Evolutionary conservation across 441 rosid genomes (phyloP).

Genomic region (Syzygium malaccense): DNA sequence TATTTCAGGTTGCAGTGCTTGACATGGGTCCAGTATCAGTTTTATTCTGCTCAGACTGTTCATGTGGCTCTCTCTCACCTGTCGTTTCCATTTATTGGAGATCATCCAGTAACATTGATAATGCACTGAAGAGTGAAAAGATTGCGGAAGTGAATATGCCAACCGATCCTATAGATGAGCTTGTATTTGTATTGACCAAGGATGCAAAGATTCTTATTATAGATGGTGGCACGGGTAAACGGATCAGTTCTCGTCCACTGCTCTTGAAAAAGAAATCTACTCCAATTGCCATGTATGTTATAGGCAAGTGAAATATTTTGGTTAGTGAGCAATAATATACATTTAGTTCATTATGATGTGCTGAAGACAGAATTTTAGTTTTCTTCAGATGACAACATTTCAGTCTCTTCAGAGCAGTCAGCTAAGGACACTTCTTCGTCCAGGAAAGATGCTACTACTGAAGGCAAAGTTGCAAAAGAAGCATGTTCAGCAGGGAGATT

Average conservation of each 20-base stretch:
- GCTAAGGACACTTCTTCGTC: slow-evolving; percentile 11
- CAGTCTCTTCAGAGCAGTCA: slow-evolving; percentile 16
- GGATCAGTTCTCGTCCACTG: slow-evolving; percentile 33
- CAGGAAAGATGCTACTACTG: slow-evolving; percentile 14
- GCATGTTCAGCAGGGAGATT: slow-evolving; percentile 16
- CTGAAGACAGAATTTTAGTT: not conserved
- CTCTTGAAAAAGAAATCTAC: slow-evolving; percentile 35
- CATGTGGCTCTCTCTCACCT: slow-evolving; percentile 32
- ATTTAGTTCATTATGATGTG: slow-evolving; percentile 1
- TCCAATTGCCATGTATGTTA: slow-evolving; percentile 51
- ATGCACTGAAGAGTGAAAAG: slow-evolving; percentile 24
- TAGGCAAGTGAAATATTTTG: slow-evolving; percentile 41
- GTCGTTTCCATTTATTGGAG: slow-evolving; percentile 40
- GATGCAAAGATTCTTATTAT: slow-evolving; percentile 38
- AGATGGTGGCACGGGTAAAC: slow-evolving; percentile 26
- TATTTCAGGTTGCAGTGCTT: slow-evolving; percentile 51
- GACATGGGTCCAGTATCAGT: slow-evolving; percentile 43
- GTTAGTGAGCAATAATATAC: not conserved
- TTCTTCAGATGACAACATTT: slow-evolving; percentile 24
- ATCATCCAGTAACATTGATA: slow-evolving; percentile 16
- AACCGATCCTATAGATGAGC: slow-evolving; percentile 25
- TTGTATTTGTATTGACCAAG: slow-evolving; percentile 39
- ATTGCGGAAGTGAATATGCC: slow-evolving; percentile 21
- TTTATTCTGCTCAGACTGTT: slow-evolving; percentile 34
- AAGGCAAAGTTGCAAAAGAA: slow-evolving; percentile 15